These are phyloP conservation scores for Argentina anserina DNA, from an alignment of 306 rosid species.

Conservation along the genomic window DNA sequence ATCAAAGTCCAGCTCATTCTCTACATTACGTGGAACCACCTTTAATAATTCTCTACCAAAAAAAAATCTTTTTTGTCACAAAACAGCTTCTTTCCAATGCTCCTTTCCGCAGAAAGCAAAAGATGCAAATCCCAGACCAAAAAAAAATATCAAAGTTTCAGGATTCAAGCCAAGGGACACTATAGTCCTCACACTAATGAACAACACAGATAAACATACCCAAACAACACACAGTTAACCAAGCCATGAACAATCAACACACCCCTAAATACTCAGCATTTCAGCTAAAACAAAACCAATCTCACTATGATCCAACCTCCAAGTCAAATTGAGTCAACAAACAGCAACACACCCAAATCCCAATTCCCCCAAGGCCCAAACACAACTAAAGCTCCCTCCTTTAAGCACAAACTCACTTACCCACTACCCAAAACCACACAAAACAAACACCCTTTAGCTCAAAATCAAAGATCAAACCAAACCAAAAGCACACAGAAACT, in stretches of 20 bases:
- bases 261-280: constrained; percentile 35
- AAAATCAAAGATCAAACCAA: constrained; percentile 49
- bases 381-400: constrained; percentile 26
- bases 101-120: constrained; percentile 17
- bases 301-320: constrained; percentile 24
- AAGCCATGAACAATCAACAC: constrained; percentile 25
- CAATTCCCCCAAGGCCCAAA: constrained; percentile 27
- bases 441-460: constrained; percentile 21
- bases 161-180: constrained; percentile 5
- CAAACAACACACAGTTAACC: not conserved
- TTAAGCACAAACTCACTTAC: constrained; percentile 21
- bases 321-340: constrained; percentile 35
- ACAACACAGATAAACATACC: constrained; percentile 10
- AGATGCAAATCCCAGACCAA: constrained; percentile 3
- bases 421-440: constrained; percentile 26
- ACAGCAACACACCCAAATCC: constrained; percentile 26
- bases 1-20: constrained; percentile 18
- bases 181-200: constrained; percentile 2
- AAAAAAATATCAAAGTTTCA: constrained; percentile 5
- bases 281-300: constrained; percentile 29
- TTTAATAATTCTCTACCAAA: constrained; percentile 5
- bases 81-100: constrained; percentile 7
- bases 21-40: not conserved
- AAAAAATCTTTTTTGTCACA: not conserved
- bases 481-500: constrained; percentile 4